Evolutionary conservation across 2,329 filamentous ascomycete species (phyloP), one percentile per base, ranked within the genome.

Genomic region (Calycina herbarum): DNA sequence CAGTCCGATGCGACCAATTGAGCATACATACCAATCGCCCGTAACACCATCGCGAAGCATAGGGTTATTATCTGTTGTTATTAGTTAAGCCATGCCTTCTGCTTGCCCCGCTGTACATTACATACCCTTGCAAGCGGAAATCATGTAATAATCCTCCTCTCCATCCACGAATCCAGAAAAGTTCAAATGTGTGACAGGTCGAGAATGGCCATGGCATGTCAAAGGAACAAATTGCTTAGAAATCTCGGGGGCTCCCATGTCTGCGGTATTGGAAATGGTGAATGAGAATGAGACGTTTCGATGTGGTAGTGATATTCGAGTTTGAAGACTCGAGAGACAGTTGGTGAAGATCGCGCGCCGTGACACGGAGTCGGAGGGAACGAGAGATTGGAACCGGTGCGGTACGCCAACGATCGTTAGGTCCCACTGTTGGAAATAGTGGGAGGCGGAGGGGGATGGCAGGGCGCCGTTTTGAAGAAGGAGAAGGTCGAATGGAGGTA

Each of bases 11-110:
- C 15, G 11, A 58, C 40, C 31, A 57, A 29, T 42, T 40, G 66
- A 60, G 20, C 59, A 17, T 59, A 71, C 82, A 67, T 82, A 91
- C 91, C 94, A 97, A 78, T 97, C 94, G 66, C 95, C 95, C 59
- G 94, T 99, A 68, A 96, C 86, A 69, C 95, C 95, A 80, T 98
- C 93, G 71, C 95, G 92, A 73, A 99, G 90, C 94, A 98, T 98
- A 61, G 95, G 95, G 77, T 98, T 98, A 76, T 94, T 94, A 82
- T 99, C 95, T 94, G 78, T 64, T 66, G 24, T 73, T 31, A 64
- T 73, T 51, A 70, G 71, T 58, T 51, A 31, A 61, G 42, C 2
- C 8, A 27, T 40, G 35, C 13, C n/a, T 31, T 59, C 5, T 56
- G n/a, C 5, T 24, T 61, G 8, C 24, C 57, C 11, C 58, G 45